phyloP scores from a whole-genome alignment of 2,329 filamentous ascomycete species.

The Magnaporthiopsis incrustans region DNA sequence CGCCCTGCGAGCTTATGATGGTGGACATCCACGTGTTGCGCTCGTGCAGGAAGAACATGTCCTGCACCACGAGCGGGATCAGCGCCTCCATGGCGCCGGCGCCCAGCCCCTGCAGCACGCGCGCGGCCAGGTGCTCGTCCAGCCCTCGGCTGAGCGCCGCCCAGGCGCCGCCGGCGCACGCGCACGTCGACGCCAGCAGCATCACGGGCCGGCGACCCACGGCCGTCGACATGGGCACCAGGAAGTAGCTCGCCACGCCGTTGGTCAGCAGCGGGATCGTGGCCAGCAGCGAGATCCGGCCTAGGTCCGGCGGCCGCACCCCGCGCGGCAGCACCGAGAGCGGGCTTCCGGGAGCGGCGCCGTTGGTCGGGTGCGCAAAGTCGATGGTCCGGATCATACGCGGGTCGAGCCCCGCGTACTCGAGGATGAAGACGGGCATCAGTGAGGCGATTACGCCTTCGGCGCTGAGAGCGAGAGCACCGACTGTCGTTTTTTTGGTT shows the following conservation, averaged over 20 bases:
- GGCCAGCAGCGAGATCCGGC: constrained; percentile 22
- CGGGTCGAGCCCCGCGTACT: constrained; percentile 25
- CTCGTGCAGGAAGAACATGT: constrained; percentile 31
- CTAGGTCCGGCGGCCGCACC: constrained; percentile 21
- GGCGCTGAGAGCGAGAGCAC: constrained; percentile 20
- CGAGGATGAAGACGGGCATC: constrained; percentile 25
- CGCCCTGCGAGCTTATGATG: constrained; percentile 20
- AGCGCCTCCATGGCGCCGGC: constrained; percentile 27
- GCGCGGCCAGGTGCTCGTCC: constrained; percentile 22
- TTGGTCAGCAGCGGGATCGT: constrained; percentile 27
- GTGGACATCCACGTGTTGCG: constrained; percentile 25
- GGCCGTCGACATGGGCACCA: constrained; percentile 29
- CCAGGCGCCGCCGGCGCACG: constrained; percentile 28
- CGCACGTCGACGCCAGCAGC: constrained; percentile 22
- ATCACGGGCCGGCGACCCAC: constrained; percentile 28
- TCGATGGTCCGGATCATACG: constrained; percentile 20
- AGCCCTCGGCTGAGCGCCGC: constrained; percentile 22
- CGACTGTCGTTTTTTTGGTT: constrained; percentile 10
- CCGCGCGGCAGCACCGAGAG: constrained; percentile 22
- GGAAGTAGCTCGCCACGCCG: constrained; percentile 26
- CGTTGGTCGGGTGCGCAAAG: constrained; percentile 10
- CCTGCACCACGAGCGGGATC: constrained; percentile 29
- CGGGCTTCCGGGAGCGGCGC: constrained; percentile 14
- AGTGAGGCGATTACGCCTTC: constrained; percentile 22
- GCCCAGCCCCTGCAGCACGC: constrained; percentile 26